Conservation (phyloP, 2,329 filamentous ascomycete species). For the Epichloe hybrida region DNA sequence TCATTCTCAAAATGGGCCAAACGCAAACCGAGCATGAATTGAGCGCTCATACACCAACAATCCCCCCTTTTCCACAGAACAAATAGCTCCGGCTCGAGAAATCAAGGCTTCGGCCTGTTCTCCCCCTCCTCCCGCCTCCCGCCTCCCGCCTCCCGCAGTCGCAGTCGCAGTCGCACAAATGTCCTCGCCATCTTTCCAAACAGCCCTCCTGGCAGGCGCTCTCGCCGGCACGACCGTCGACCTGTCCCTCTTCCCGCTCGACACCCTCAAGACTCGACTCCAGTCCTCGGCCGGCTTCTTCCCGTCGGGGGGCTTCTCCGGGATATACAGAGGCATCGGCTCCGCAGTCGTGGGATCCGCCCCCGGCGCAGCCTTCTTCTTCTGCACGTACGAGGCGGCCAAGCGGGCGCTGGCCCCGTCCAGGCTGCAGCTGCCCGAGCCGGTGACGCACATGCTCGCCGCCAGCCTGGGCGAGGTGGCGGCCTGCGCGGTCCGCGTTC, state of each 20-base stretch:
- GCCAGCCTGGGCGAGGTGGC: constrained; percentile 80
- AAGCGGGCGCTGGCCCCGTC: constrained; percentile 31
- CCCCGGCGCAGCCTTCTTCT: constrained; percentile 91
- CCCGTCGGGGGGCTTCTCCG: constrained; percentile 77
- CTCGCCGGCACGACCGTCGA: constrained; percentile 93
- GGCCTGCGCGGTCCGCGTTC: constrained; percentile 82
- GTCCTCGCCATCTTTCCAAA: constrained; percentile 34
- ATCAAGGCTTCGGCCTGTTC: background rate
- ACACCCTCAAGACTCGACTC: constrained; percentile 95
- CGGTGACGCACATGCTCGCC: constrained; percentile 63
- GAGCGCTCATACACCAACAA: too few species aligned
- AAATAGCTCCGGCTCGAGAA: background rate
- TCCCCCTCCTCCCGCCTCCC: background rate
- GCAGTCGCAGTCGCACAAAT: background rate
- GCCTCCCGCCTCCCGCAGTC: too few species aligned
- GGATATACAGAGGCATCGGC: constrained; percentile 87
- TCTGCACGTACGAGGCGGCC: constrained; percentile 78
- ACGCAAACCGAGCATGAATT: too few species aligned
- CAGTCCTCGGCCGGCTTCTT: constrained; percentile 71
- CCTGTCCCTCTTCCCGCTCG: constrained; percentile 91
- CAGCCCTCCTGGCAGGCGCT: constrained; percentile 64
- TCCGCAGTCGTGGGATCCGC: constrained; percentile 82
- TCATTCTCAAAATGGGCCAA: too few species aligned
- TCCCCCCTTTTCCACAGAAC: too few species aligned
- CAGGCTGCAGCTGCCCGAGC: constrained; percentile 28